Conservation (phyloP, 352 stramenopile species). For the Phytophthora podocarpi region DNA sequence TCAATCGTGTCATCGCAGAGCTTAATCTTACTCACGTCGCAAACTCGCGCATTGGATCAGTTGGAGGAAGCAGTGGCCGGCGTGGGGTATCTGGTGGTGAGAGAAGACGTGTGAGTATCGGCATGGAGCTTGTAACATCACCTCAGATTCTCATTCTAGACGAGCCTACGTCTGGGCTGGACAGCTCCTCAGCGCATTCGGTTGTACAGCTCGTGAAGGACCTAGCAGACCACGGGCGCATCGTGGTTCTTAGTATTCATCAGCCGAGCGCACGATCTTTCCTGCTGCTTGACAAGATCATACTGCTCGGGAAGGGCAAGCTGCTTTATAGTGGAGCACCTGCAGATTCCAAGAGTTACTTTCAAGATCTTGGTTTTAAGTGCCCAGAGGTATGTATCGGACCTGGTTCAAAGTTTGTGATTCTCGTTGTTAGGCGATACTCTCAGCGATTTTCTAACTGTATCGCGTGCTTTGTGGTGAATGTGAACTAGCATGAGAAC, state of each 20-base stretch:
- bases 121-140: constrained; percentile 93
- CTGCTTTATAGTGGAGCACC: constrained; percentile 67
- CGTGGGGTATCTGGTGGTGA: constrained; percentile 94
- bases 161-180: constrained; percentile 93
- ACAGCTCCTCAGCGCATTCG: constrained; percentile 89
- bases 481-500: constrained; percentile 62
- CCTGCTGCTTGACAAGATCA: constrained; percentile 87
- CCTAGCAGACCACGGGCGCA: constrained; percentile 79
- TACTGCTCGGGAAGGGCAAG: constrained; percentile 88
- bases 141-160: constrained; percentile 89
- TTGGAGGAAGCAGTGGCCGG: constrained; percentile 28
- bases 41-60: constrained; percentile 60
- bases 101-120: constrained; percentile 92
- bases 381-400: constrained; percentile 48
- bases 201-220: constrained; percentile 91
- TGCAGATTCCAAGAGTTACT: constrained; percentile 54
- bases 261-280: constrained; percentile 93
- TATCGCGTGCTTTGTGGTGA: constrained; percentile 1
- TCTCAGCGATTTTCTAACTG: constrained; percentile 1
- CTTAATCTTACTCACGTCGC: constrained; percentile 76
- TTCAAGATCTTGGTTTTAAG: constrained; percentile 70
- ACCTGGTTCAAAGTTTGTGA: not conserved
- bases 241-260: constrained; percentile 88
- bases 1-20: constrained; percentile 70
- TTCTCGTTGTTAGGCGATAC: not conserved